phyloP scores from a whole-genome alignment of 345 rosid genomes.

The Populus euphratica region DNA sequence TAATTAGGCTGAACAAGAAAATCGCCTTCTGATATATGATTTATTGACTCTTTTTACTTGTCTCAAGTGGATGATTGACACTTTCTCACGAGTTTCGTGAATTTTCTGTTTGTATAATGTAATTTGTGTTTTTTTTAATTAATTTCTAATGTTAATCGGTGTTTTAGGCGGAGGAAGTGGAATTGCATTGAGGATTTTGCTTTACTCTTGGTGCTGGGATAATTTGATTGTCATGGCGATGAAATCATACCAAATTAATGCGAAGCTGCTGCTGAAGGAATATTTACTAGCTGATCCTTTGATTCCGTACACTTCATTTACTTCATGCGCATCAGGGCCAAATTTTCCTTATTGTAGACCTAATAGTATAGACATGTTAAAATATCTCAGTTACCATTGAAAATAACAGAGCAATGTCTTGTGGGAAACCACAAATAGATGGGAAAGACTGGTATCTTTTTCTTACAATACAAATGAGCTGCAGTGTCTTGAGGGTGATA shows the following conservation, averaged over 20 bases:
- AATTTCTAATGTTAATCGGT: background rate
- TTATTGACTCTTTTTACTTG: background rate
- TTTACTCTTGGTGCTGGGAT: slow-evolving; percentile 12
- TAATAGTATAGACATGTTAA: background rate
- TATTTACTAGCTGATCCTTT: slow-evolving; percentile 51
- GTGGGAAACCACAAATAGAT: background rate
- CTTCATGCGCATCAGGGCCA: background rate
- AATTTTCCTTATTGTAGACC: background rate
- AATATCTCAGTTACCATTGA: background rate
- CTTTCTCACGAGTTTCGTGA: background rate
- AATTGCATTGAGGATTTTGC: slow-evolving; percentile 3
- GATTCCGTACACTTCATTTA: slow-evolving; percentile 50
- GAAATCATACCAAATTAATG: slow-evolving; percentile 46
- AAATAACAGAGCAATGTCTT: background rate
- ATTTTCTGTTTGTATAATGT: background rate
- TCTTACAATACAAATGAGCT: background rate
- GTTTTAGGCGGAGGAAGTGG: background rate
- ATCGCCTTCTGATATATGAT: background rate
- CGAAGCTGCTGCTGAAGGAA: slow-evolving; percentile 52
- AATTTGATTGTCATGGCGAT: slow-evolving; percentile 12
- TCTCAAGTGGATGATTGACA: background rate
- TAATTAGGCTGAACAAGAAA: background rate
- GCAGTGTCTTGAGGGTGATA: background rate
- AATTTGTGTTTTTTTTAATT: background rate
- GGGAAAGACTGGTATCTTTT: background rate